phyloP scores from a whole-genome alignment of 2,329 filamentous ascomycete genomes.

The Penicillium hordei region DNA sequence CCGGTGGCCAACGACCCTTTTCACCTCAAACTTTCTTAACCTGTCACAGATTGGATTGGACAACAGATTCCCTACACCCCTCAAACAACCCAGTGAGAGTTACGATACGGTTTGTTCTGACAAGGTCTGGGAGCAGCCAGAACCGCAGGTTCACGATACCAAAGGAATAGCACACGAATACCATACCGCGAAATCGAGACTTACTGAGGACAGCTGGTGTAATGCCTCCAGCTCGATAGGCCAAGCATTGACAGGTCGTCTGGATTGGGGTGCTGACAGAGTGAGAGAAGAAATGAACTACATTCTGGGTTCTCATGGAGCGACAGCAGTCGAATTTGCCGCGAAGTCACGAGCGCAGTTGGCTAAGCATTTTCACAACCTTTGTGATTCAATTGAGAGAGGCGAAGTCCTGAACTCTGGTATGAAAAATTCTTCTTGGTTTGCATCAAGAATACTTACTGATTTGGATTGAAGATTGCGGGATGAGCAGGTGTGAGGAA shows the following conservation, averaged over 20 bases:
- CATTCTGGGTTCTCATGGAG: not conserved
- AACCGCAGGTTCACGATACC: not conserved
- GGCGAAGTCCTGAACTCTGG: not conserved
- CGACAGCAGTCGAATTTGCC: not conserved
- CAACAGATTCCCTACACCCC: not conserved
- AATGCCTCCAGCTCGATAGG: not conserved
- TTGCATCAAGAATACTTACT: not conserved
- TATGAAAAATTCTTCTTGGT: not conserved
- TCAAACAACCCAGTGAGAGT: too few relatives aligned
- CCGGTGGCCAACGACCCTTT: not conserved
- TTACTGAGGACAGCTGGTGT: not conserved
- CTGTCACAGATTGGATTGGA: not conserved
- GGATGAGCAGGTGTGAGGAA: not conserved
- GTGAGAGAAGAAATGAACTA: not conserved
- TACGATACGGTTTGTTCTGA: too few relatives aligned
- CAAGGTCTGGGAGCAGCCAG: not conserved
- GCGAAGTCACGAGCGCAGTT: not conserved
- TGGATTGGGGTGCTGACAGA: not conserved
- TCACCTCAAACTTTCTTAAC: not conserved
- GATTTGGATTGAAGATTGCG: not conserved
- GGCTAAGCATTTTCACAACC: not conserved
- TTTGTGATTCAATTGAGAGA: not conserved
- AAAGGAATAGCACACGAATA: not conserved
- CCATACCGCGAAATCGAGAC: not conserved
- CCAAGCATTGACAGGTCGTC: not conserved